Conservation (phyloP, 2,329 filamentous ascomycete genomes). For the Fusarium poae region DNA sequence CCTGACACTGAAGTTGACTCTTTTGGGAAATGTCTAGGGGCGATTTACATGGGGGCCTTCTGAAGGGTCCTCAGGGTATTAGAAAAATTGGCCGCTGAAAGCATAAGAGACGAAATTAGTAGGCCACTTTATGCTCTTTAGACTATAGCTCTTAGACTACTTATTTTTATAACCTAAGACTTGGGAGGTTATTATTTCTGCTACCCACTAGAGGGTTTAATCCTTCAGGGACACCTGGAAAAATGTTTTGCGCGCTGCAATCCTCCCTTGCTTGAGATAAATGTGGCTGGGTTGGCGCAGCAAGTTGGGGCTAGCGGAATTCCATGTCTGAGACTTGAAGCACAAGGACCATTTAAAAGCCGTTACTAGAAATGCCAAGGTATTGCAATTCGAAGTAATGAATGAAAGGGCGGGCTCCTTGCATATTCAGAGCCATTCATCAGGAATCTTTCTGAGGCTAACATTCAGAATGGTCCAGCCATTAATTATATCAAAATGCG, state of each 20-base stretch:
- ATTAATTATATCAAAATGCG: background rate
- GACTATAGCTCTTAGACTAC: too few relatives aligned
- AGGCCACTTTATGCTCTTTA: too few relatives aligned
- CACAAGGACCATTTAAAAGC: background rate
- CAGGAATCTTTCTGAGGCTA: background rate
- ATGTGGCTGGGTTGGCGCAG: background rate
- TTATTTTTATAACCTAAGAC: too few relatives aligned
- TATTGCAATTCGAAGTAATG: background rate
- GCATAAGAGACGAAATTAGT: too few relatives aligned
- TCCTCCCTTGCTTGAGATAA: background rate
- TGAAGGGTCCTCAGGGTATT: too few relatives aligned
- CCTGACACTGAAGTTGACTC: background rate
- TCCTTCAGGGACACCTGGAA: background rate
- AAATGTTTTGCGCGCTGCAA: background rate
- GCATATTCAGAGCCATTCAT: background rate
- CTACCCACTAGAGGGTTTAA: too few relatives aligned
- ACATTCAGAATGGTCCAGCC: background rate
- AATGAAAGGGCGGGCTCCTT: background rate
- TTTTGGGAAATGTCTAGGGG: background rate
- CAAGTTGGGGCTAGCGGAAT: background rate
- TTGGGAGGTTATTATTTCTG: too few relatives aligned
- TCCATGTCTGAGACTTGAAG: background rate
- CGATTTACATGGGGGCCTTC: too few relatives aligned
- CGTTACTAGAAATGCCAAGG: background rate
- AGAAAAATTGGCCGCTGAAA: too few relatives aligned